These are phyloP conservation scores for Cicer cuneatum DNA, from an alignment of 306 rosid species.

Conservation along the genomic window DNA sequence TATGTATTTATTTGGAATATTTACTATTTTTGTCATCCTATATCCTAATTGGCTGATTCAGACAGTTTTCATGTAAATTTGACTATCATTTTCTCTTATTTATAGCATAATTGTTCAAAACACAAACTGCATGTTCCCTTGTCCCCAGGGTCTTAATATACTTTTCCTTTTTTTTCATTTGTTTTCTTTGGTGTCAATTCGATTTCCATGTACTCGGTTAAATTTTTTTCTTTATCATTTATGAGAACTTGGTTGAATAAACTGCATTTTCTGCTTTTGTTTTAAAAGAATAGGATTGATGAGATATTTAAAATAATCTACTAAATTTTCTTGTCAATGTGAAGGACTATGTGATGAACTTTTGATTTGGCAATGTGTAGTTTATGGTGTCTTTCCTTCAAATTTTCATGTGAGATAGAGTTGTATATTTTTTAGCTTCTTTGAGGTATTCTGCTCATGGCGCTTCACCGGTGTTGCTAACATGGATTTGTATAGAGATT, in stretches of 20 bases:
- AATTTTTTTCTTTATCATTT: background rate
- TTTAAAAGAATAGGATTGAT: background rate
- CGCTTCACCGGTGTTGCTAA: slow-evolving; percentile 1
- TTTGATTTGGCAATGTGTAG: background rate
- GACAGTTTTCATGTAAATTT: background rate
- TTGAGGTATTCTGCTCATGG: background rate
- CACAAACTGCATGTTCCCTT: background rate
- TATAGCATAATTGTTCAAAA: background rate
- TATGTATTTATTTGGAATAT: background rate
- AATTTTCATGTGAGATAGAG: slow-evolving; percentile 1
- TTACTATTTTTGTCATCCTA: background rate
- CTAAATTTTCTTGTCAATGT: background rate
- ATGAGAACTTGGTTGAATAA: background rate
- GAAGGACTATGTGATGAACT: background rate
- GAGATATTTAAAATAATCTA: background rate
- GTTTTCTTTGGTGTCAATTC: background rate
- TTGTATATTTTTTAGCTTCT: slow-evolving; percentile 15
- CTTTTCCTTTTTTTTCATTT: background rate
- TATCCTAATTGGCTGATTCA: background rate
- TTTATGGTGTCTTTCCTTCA: background rate
- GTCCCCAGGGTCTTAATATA: background rate
- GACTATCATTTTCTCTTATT: background rate
- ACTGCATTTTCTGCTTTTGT: background rate
- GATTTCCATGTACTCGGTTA: background rate
- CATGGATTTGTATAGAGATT: background rate